These are phyloP conservation scores for Pistacia atlantica DNA, from an alignment of 345 rosid species.

Conservation along the genomic window DNA sequence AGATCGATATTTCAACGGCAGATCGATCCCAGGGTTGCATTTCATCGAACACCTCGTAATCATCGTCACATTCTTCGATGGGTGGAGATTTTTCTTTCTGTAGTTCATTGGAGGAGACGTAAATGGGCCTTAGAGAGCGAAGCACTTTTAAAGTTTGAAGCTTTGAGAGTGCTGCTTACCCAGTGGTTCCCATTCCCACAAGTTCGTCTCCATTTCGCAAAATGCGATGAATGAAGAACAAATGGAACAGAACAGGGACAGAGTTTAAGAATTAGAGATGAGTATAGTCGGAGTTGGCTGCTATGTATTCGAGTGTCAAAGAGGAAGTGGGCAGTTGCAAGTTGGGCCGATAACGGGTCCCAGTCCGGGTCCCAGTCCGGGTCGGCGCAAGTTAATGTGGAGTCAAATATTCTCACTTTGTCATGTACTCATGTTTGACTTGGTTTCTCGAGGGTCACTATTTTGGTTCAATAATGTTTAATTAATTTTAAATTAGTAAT, in stretches of 20 bases:
- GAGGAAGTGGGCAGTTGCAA: too few species aligned
- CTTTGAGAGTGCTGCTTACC: conserved; percentile 73
- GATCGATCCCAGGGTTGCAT: conserved; percentile 81
- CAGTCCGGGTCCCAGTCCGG: too few species aligned
- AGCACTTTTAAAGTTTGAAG: conserved; percentile 67
- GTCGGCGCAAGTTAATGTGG: too few species aligned
- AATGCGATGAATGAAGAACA: too few species aligned
- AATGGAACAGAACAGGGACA: neutral
- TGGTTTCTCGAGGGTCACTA: too few species aligned
- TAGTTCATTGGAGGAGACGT: conserved; percentile 35
- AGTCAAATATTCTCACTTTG: too few species aligned
- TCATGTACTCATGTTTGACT: too few species aligned
- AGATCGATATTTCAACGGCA: conserved; percentile 67
- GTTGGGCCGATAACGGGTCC: too few species aligned
- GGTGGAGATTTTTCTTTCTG: neutral
- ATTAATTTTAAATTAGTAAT: too few species aligned
- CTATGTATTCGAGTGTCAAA: too few species aligned
- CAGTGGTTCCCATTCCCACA: conserved; percentile 85
- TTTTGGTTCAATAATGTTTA: too few species aligned
- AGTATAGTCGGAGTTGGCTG: neutral
- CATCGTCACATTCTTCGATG: conserved; percentile 25
- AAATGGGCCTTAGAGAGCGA: conserved; percentile 83
- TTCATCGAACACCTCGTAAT: conserved; percentile 66
- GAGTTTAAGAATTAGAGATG: neutral
- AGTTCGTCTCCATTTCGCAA: conserved; percentile 29